Percentiles rank a stretch among this genome's conserved stretches.
phyloP scores from a whole-genome alignment of 208 protist species.

The Spongospora subterranea region DNA sequence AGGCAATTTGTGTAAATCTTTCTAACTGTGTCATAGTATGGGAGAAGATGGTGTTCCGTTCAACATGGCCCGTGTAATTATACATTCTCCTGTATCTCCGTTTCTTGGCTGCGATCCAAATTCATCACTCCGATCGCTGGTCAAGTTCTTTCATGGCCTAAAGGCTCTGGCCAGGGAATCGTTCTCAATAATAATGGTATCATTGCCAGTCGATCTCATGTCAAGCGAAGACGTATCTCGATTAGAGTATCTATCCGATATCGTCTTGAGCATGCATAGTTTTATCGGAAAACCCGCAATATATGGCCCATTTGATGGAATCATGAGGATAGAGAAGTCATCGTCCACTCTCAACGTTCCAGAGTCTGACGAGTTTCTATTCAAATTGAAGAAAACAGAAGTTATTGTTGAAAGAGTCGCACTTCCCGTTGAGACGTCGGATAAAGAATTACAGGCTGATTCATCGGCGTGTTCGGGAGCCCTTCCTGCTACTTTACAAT shows the following conservation, averaged over 20 bases:
- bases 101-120: neutral
- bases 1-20: neutral
- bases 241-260: neutral
- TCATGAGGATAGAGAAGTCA: neutral
- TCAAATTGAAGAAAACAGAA: constrained; percentile 11
- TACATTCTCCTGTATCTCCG: neutral
- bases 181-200: neutral
- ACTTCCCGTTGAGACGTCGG: neutral
- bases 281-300: neutral
- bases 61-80: neutral
- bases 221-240: neutral
- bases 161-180: neutral
- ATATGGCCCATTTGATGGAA: neutral
- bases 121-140: neutral
- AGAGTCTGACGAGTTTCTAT: constrained; percentile 38
- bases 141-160: neutral
- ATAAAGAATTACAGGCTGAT: neutral
- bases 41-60: neutral
- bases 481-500: neutral
- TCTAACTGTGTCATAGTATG: neutral
- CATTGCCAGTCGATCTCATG: neutral
- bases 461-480: neutral
- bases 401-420: neutral
- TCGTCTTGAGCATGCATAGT: constrained; percentile 17
- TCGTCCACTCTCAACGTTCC: neutral